Evolutionary conservation across 1,139 yeast species (phyloP), one percentile per base, ranked within the genome.

Genomic region (Diutina sp.): DNA sequence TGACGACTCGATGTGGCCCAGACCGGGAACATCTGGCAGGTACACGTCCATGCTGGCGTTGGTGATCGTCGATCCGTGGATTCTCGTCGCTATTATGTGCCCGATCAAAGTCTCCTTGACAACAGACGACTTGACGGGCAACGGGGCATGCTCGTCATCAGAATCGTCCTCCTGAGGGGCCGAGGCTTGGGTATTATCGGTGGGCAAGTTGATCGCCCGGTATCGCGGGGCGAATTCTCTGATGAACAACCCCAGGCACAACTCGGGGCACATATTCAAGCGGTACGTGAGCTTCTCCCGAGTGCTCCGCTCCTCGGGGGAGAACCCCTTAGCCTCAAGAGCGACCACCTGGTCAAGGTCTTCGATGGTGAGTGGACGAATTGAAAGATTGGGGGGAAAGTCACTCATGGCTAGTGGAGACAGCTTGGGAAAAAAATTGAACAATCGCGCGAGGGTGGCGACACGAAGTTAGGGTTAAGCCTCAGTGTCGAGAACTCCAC

Each of bases 1-100:
- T 46, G 96, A 90, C 29, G 79, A 74, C 66, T 91, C 97, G 60
- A 78, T 74, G 68, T 93, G 97, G 2, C 95, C 95, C n/a, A 80
- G 71, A 14, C 70, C 66, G 1, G 65, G 66, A 29, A 63, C 69
- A 14, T 60, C 62, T 4, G 61, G 58, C 11, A 73, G 67, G 3
- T 91, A 88, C 28, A 84, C 65, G 55, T 69, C 77, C 97, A 91
- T 90, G 16, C 86, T 72, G 53, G 77, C 81, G 55, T 81, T 82
- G 11, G 89, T 84, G 58, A 91, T 83, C 50, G 64, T 65, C 57
- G 72, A 70, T 21, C 74, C 62, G 56, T 69, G 67, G 57, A 83
- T 83, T 69, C 91, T 91, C 54, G 97, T 90, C 56, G 90, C 95
- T 63, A 91, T 72, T 54, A 93, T 79, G 65, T 89, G 96, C 9